A percentile compares a stretch with the other conserved stretches of the same genome.
These are phyloP conservation scores for Hypericum perforatum DNA, from an alignment of 345 rosid species.

Conservation along the genomic window DNA sequence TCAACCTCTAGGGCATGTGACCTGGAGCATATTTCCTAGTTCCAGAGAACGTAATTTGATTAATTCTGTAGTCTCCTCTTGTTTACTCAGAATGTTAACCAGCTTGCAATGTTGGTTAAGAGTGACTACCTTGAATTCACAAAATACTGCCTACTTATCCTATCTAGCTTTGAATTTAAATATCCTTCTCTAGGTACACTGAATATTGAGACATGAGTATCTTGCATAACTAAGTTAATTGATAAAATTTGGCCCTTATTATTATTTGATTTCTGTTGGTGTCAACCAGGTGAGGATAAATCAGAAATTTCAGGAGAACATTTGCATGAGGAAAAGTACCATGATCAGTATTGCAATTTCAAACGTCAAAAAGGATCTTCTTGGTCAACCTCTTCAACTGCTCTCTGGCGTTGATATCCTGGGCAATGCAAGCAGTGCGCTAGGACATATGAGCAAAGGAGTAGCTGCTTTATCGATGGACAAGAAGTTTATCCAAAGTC, in stretches of 20 bases:
- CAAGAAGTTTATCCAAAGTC: slow-evolving; percentile 87
- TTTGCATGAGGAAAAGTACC: slow-evolving; percentile 90
- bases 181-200: too few relatives aligned
- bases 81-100: too few relatives aligned
- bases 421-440: slow-evolving; percentile 99
- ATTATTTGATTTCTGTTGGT: slow-evolving; percentile 6
- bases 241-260: slow-evolving; percentile 5
- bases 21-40: too few relatives aligned
- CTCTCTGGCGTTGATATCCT: slow-evolving; percentile 94
- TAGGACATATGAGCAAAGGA: slow-evolving; percentile 99
- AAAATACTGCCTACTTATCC: too few relatives aligned
- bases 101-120: too few relatives aligned
- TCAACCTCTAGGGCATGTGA: too few relatives aligned
- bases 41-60: too few relatives aligned
- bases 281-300: slow-evolving; percentile 69
- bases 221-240: too few relatives aligned
- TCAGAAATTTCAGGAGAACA: slow-evolving; percentile 67
- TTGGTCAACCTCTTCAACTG: slow-evolving; percentile 93
- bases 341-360: slow-evolving; percentile 70
- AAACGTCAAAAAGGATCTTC: slow-evolving; percentile 80
- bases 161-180: too few relatives aligned
- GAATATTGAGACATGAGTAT: too few relatives aligned
- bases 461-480: slow-evolving; percentile 98
- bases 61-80: too few relatives aligned
- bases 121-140: too few relatives aligned